A percentile compares a stretch with the other conserved stretches of the same genome.
phyloP scores from a whole-genome alignment of 106 monocot genomes.

The Apostasia ramifera region DNA sequence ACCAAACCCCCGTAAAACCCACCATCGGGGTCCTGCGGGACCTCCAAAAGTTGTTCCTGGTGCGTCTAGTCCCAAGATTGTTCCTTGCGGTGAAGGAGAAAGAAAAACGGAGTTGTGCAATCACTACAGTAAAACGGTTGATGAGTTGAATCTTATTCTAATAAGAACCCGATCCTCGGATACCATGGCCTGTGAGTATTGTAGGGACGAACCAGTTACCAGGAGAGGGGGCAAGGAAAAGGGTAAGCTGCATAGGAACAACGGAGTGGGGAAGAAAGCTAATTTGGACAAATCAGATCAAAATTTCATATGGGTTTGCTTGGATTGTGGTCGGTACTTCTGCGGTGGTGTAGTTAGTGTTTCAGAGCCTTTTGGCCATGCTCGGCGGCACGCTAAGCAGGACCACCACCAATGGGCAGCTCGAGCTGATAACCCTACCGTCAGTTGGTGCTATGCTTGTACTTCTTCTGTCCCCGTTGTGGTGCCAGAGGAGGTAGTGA shows the following conservation, averaged over 20 bases:
- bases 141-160: conserved; percentile 40
- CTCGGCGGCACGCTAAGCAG: conserved; percentile 74
- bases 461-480: conserved; percentile 40
- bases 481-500: conserved; percentile 22
- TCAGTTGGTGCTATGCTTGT: conserved; percentile 72
- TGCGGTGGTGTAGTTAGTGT: conserved; percentile 58
- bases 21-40: not conserved
- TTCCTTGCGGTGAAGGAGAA: conserved; percentile 2
- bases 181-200: conserved; percentile 55
- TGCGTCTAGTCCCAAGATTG: not conserved
- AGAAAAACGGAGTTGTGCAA: conserved; percentile 25
- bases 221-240: conserved; percentile 39
- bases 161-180: conserved; percentile 22
- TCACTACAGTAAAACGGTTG: conserved; percentile 34
- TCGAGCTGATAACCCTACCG: conserved; percentile 25
- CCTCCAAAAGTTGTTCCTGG: conserved; percentile 1
- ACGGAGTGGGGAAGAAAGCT: conserved; percentile 21
- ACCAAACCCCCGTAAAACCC: conserved; percentile 29
- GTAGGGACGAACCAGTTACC: conserved; percentile 44
- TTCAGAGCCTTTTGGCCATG: conserved; percentile 65
- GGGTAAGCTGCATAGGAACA: conserved; percentile 52
- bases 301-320: conserved; percentile 70
- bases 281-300: conserved; percentile 12
- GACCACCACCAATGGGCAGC: conserved; percentile 52
- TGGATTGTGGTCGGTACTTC: conserved; percentile 54